Evolutionary conservation across 202 grass and related monocot genomes (phyloP).

Genomic region (Zoysia matrella): DNA sequence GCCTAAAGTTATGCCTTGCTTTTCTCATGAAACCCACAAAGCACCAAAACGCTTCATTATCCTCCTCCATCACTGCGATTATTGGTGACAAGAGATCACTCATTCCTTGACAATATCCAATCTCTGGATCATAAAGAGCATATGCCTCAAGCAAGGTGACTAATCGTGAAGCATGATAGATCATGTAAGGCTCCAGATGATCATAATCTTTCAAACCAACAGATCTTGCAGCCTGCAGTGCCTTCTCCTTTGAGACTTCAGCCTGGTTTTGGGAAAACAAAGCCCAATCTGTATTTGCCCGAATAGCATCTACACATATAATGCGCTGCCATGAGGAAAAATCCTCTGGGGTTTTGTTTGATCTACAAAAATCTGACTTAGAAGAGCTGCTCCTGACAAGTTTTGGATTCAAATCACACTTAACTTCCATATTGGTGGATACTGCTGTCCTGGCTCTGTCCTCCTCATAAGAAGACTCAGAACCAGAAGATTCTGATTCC

Average conservation of each 20-base stretch:
- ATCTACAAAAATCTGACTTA: conserved; percentile 61
- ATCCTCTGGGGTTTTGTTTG: conserved; percentile 72
- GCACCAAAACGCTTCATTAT: conserved; percentile 92
- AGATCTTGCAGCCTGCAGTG: conserved; percentile 55
- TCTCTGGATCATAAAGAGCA: conserved; percentile 82
- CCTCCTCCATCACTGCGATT: conserved; percentile 78
- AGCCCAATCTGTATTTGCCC: conserved; percentile 82
- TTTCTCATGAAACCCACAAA: conserved; percentile 94
- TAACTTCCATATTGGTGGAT: not conserved
- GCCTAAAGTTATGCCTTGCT: conserved; percentile 93
- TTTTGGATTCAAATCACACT: conserved; percentile 61
- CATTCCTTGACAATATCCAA: conserved; percentile 98
- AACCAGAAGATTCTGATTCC: conserved; percentile 85
- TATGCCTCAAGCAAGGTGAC: conserved; percentile 89
- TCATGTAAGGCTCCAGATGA: conserved; percentile 74
- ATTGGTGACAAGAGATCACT: conserved; percentile 95
- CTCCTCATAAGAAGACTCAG: conserved; percentile 84
- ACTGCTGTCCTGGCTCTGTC: conserved; percentile 23
- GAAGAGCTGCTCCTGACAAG: conserved; percentile 59
- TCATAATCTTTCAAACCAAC: conserved; percentile 83
- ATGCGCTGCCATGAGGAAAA: conserved; percentile 88
- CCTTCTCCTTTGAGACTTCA: conserved; percentile 60
- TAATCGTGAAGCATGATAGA: conserved; percentile 80
- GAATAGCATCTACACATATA: conserved; percentile 88
- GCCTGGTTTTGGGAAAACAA: conserved; percentile 60